phyloP scores from a whole-genome alignment of 805 yeast genomes.

The Blastobotrys chiropterorum region DNA sequence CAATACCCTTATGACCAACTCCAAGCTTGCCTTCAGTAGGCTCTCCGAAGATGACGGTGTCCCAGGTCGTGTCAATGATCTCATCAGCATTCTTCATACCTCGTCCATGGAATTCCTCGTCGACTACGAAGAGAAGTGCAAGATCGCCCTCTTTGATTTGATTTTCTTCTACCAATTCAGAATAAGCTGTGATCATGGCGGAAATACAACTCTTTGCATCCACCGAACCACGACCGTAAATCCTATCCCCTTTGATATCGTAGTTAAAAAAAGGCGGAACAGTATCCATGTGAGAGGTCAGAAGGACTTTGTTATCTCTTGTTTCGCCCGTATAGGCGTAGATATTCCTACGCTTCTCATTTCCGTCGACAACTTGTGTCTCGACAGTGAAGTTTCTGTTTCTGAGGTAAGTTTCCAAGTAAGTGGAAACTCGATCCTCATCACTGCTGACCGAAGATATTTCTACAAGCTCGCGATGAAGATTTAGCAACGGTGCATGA shows the following conservation, averaged over 20 bases:
- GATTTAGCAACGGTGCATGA: conserved; percentile 1
- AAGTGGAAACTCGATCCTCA: conserved; percentile 33
- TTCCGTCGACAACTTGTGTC: conserved; percentile 31
- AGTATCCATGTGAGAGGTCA: conserved; percentile 66
- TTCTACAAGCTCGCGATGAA: conserved; percentile 14
- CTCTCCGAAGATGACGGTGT: conserved; percentile 62
- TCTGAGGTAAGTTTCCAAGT: conserved; percentile 35
- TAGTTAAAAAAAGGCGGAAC: conserved; percentile 63
- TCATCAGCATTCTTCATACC: conserved; percentile 52
- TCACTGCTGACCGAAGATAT: conserved; percentile 32
- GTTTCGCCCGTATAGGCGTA: conserved; percentile 48
- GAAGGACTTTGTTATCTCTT: conserved; percentile 42
- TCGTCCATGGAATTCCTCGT: conserved; percentile 60
- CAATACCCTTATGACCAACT: conserved; percentile 63
- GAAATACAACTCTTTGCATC: conserved; percentile 74
- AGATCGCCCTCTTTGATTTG: conserved; percentile 55
- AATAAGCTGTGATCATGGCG: conserved; percentile 49
- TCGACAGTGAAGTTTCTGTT: conserved; percentile 49
- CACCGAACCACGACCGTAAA: conserved; percentile 60
- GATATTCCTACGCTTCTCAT: conserved; percentile 40
- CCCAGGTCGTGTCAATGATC: conserved; percentile 41
- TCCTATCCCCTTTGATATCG: conserved; percentile 38
- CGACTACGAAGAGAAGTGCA: conserved; percentile 56
- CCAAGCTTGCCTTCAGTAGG: conserved; percentile 68
- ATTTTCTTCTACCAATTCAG: conserved; percentile 37